Base-by-base conservation (phyloP, 2,329 filamentous ascomycete genomes). In the Cryphonectria japonica region DNA sequence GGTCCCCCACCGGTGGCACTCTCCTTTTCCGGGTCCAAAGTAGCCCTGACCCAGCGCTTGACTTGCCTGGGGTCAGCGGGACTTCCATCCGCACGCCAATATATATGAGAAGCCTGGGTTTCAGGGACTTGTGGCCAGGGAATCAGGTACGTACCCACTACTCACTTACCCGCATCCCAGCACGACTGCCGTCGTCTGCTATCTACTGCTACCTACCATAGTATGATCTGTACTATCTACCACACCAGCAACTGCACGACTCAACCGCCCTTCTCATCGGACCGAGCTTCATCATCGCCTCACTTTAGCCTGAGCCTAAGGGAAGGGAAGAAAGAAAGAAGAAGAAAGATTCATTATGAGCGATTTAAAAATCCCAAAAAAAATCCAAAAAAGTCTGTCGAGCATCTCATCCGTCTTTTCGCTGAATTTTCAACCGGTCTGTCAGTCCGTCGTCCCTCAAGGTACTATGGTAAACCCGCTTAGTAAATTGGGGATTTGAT, bases 81-180 rank as follows among this genome's bases (percentile, higher is more conserved):
- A 66, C 64, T 26, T 39, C 32, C 29, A n/a, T 41, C 57, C 46
- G 11, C 46, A 26, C 41, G 59, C 57, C 59, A 68, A 39, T 52
- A 4, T 62, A 61, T 68, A 62, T 62, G 67, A 62, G 43, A 32
- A 59, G 34, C 11, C 41, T 32, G 26, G 32, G 67, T 68, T 46
- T 5, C 26, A 22, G 46, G 46, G 54, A 62, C 67, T 62, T 50
- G 26, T 16, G 16, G 9, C 16, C 67, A 16, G 14, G 57, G 67
- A 43, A 16, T 8, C 66, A 50, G 22, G 37, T 54, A 68, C 66
- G 26, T 32, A 39, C 32, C 65, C n/a, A 29, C n/a, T 59, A 67
- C 52, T 29, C 32, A 32, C 52, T 29, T 22, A 32, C 32, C 13
- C 14, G 13, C 9, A 54, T 32, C 52, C 29, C 2, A 3, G 64